These are phyloP conservation scores for Rhizomucor miehei DNA, from an alignment of 371 early-diverging fungal species.

Conservation along the genomic window DNA sequence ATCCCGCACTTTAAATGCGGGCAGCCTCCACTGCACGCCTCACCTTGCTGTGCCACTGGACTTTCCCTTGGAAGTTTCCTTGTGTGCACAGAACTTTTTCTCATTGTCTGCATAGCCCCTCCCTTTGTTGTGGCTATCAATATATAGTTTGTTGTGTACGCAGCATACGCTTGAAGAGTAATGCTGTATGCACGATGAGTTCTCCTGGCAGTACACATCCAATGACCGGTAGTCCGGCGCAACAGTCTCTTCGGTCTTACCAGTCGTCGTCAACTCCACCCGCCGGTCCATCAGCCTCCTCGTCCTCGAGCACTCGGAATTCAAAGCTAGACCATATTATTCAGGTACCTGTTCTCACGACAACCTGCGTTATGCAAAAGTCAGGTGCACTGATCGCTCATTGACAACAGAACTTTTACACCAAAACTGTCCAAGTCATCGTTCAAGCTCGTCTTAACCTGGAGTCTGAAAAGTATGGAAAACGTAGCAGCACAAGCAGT, in stretches of 20 bases:
- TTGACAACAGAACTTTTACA: slow-evolving; percentile 32
- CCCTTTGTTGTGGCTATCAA: too few species aligned
- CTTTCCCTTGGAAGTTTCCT: too few species aligned
- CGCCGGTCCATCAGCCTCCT: slow-evolving; percentile 3
- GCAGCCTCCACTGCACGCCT: too few species aligned
- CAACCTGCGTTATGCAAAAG: background rate
- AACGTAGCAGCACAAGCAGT: slow-evolving; percentile 7
- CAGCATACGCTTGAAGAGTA: too few species aligned
- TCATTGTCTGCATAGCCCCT: too few species aligned
- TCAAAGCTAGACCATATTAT: slow-evolving; percentile 24
- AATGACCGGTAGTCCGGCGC: too few species aligned
- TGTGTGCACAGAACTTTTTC: too few species aligned
- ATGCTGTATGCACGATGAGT: too few species aligned
- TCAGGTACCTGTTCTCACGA: slow-evolving; percentile 12
- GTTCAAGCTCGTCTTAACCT: slow-evolving; percentile 35
- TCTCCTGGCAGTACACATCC: too few species aligned
- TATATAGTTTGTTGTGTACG: too few species aligned
- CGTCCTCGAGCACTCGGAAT: slow-evolving; percentile 14
- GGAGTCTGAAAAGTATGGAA: background rate
- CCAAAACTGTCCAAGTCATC: slow-evolving; percentile 50
- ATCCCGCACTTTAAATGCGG: too few species aligned
- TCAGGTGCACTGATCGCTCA: background rate
- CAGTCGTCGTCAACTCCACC: background rate
- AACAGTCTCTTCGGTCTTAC: background rate
- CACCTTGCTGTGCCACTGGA: too few species aligned